Percentiles rank a stretch among this genome's conserved stretches.
phyloP scores from a whole-genome alignment of 495 filamentous ascomycete genomes.

The Pseudoneurospora amorphoporcata region DNA sequence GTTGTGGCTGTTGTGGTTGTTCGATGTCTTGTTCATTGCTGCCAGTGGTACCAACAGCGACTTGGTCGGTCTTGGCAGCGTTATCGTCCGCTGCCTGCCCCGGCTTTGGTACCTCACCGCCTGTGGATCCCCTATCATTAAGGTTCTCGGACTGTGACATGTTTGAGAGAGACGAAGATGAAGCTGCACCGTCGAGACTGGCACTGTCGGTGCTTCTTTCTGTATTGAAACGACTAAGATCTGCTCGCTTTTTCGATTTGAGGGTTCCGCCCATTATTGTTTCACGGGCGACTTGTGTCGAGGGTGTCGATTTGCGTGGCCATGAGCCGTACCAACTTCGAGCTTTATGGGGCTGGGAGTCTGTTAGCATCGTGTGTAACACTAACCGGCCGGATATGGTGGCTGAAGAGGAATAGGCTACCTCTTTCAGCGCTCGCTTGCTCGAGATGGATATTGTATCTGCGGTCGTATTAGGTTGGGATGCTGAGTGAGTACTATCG shows the following conservation, averaged over 20 bases:
- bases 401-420: conserved; percentile 1
- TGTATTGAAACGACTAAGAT: conserved; percentile 38
- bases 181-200: conserved; percentile 15
- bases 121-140: background rate
- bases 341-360: conserved; percentile 40
- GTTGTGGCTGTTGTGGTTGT: background rate
- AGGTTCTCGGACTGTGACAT: conserved; percentile 2
- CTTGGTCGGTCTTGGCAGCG: conserved; percentile 1
- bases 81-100: background rate
- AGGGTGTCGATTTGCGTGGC: conserved; percentile 61
- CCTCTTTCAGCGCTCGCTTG: conserved; percentile 10
- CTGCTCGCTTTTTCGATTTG: conserved; percentile 25
- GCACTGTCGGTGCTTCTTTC: conserved; percentile 24
- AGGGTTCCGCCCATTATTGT: conserved; percentile 53
- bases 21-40: background rate
- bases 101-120: background rate
- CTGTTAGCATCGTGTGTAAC: conserved; percentile 5
- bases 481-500: background rate
- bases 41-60: background rate
- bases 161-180: conserved; percentile 20
- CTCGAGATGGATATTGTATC: conserved; percentile 1
- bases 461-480: conserved; percentile 1
- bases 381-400: background rate
- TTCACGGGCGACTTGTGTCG: conserved; percentile 67
- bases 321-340: conserved; percentile 58